A percentile compares a stretch with the other conserved stretches of the same genome.
These are phyloP conservation scores for Scytalidium sp. DNA, from an alignment of 2,329 filamentous ascomycete species.

Conservation along the genomic window DNA sequence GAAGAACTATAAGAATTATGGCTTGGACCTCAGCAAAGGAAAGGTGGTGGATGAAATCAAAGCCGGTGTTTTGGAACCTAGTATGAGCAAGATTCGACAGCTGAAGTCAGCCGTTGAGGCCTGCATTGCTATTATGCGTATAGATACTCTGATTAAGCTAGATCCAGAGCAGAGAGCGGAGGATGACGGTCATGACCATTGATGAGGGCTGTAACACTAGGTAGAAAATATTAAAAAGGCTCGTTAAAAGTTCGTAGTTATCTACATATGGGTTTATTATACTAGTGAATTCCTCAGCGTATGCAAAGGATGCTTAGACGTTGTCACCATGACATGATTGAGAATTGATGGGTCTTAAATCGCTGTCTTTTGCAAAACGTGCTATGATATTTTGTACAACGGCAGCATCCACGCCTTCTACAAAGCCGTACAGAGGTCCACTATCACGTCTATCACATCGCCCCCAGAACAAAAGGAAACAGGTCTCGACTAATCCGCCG, in stretches of 20 bases:
- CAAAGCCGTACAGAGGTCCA: conserved; percentile 33
- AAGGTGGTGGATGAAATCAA: conserved; percentile 93
- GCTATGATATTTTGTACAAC: conserved; percentile 30
- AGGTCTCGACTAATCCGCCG: not conserved
- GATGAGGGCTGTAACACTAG: conserved; percentile 31
- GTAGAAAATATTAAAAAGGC: conserved; percentile 14
- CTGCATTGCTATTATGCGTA: conserved; percentile 98
- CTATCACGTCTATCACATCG: conserved; percentile 41
- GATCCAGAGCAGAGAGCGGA: conserved; percentile 78
- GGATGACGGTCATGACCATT: conserved; percentile 87
- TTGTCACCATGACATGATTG: not conserved
- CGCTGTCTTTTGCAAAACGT: conserved; percentile 3
- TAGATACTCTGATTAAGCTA: conserved; percentile 97
- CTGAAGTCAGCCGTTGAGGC: conserved; percentile 98
- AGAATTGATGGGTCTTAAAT: not conserved
- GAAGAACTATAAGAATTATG: conserved; percentile 99
- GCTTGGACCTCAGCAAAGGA: conserved; percentile 83
- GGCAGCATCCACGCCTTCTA: conserved; percentile 32
- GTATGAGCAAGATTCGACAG: conserved; percentile 97
- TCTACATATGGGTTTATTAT: not conserved
- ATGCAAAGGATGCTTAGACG: not conserved
- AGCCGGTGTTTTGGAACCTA: conserved; percentile 91
- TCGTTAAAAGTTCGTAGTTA: not conserved
- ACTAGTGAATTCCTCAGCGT: not conserved
- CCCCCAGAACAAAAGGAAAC: not conserved